phyloP scores from a whole-genome alignment of 305 asterid species.

The Fraxinus nigra region DNA sequence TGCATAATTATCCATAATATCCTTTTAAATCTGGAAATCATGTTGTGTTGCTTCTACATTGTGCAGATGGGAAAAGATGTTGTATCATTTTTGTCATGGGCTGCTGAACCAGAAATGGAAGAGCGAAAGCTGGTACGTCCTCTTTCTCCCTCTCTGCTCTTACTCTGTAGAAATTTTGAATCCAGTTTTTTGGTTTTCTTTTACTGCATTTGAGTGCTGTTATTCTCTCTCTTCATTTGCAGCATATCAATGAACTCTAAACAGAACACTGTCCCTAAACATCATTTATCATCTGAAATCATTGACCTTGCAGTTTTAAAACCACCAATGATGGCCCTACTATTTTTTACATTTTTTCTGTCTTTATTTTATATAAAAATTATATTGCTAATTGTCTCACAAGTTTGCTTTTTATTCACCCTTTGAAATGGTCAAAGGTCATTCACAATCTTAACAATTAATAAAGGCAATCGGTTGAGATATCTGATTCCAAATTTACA shows the following conservation, averaged over 20 bases:
- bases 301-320: background rate
- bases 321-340: background rate
- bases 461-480: background rate
- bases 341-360: background rate
- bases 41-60: background rate
- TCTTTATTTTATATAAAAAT: background rate
- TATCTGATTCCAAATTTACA: background rate
- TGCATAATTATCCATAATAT: background rate
- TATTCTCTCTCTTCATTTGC: background rate
- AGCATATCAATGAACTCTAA: background rate
- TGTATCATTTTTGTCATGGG: slow-evolving; percentile 71
- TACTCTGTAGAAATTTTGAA: background rate
- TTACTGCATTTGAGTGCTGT: background rate
- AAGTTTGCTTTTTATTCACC: background rate
- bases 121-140: slow-evolving; percentile 64
- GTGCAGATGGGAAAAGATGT: slow-evolving; percentile 79
- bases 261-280: background rate
- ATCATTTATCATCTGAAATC: background rate
- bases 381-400: background rate
- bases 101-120: slow-evolving; percentile 88
- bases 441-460: background rate
- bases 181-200: background rate
- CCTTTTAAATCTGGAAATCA: background rate
- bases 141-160: background rate
- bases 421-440: background rate